Conservation (phyloP, 2,329 filamentous ascomycete genomes). For the Piedraia hortae region DNA sequence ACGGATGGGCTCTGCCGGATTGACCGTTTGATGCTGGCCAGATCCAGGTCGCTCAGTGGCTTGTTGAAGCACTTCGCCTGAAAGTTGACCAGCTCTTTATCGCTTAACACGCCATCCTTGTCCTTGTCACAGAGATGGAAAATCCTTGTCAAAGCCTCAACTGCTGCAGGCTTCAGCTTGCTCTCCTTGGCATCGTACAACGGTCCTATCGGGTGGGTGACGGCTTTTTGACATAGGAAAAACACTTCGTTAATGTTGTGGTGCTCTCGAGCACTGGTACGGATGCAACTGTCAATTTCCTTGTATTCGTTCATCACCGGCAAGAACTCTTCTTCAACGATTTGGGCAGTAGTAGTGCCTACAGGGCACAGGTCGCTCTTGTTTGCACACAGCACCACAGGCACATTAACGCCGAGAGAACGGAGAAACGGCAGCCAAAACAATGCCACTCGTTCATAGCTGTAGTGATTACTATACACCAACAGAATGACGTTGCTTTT, state of each 20-base stretch:
- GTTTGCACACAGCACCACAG: constrained; percentile 87
- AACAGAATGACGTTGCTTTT: constrained; percentile 93
- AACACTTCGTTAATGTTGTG: constrained; percentile 86
- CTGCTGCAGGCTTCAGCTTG: constrained; percentile 62
- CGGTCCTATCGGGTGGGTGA: constrained; percentile 87
- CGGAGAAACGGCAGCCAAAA: constrained; percentile 99
- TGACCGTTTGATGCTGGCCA: constrained; percentile 73
- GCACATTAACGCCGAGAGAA: constrained; percentile 92
- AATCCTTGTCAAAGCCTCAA: constrained; percentile 62
- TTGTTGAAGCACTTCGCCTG: constrained; percentile 83
- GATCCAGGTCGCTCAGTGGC: constrained; percentile 48
- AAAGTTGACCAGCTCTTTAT: constrained; percentile 72
- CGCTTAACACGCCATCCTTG: constrained; percentile 75
- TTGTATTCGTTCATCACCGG: constrained; percentile 93
- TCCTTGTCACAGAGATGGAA: constrained; percentile 95
- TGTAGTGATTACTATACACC: constrained; percentile 96
- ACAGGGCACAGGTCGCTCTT: constrained; percentile 55
- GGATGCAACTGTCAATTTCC: constrained; percentile 93
- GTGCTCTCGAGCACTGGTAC: constrained; percentile 74
- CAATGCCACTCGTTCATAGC: constrained; percentile 83
- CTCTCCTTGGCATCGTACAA: constrained; percentile 86
- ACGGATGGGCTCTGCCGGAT: constrained; percentile 27
- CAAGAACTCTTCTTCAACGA: constrained; percentile 92
- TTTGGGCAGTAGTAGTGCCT: constrained; percentile 50
- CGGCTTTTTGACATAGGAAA: constrained; percentile 92